Evolutionary conservation across 2,329 filamentous ascomycete species (phyloP), one percentile per base, ranked within the genome.

Genomic region (Erysiphe pulchra): DNA sequence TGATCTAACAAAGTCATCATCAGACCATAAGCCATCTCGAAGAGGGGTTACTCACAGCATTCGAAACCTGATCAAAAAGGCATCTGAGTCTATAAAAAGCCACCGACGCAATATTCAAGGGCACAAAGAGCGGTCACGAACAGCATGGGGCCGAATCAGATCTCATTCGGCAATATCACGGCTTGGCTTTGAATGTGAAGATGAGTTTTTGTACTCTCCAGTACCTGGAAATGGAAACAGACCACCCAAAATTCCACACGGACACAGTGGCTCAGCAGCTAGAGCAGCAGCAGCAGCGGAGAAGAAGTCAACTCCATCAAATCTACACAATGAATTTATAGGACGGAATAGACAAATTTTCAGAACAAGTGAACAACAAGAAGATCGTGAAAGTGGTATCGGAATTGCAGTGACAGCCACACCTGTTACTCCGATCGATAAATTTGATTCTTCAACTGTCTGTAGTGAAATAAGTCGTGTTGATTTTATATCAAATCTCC

Each of bases 301-400:
- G 30, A 42, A 16, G 32, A 42, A 42, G 6, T 16, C 13, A 28
- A 28, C 9, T 14, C 13, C 16, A 11, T 24, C 13, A n/a, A 4
- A 18, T 28, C 63, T 71, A 47, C 70, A 75, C 52, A 73, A 74
- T 51, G 68, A 73, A 45, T 64, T 65, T 31, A 52, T 54, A 31
- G 58, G 53, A 49, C 62, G 58, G 34, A 59, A 53, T 48, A 51
- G 52, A 9, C 51, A 64, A 62, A 65, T 66, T 59, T 55, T 71
- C 8, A 56, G 62, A 9, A 57, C 50, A 8, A 51, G 54, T 1
- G 50, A 55, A 16, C 53, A 51, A 31, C 46, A 54, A 16, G 71
- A 68, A 50, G 73, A 78, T 51, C 63, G 67, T 24, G 73, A 78
- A 59, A 77, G 75, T 52, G 73, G 73, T 17, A 75, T 78, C 45